Percentiles rank a stretch among this genome's conserved stretches.
Conservation (phyloP, 306 rosid genomes). For the Nissolia schottii region DNA sequence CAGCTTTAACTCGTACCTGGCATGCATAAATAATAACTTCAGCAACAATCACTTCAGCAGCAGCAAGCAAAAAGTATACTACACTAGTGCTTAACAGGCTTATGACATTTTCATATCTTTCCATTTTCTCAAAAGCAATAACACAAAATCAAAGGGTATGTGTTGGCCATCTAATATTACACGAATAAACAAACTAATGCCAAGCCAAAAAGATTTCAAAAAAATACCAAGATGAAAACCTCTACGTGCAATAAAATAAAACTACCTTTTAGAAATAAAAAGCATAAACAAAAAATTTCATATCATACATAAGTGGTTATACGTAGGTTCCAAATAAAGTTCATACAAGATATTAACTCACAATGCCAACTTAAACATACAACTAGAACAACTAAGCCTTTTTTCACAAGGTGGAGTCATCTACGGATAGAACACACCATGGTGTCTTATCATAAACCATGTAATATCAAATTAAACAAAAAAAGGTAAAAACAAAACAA, state of each 20-base stretch:
- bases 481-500: neutral
- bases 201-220: neutral
- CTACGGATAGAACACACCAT: neutral
- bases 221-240: neutral
- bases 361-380: neutral
- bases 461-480: neutral
- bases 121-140: neutral
- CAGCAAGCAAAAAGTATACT: neutral
- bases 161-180: neutral
- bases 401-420: neutral
- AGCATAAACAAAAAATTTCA: neutral
- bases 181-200: neutral
- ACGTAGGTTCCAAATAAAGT: neutral
- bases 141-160: neutral
- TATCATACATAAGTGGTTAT: neutral
- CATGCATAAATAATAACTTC: conserved; percentile 21
- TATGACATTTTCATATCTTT: neutral
- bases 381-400: neutral
- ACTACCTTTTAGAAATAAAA: neutral
- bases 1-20: conserved; percentile 94
- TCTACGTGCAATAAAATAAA: neutral
- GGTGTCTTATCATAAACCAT: neutral
- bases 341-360: neutral
- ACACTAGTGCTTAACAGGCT: neutral
- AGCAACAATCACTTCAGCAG: conserved; percentile 7